Evolutionary conservation across 495 filamentous ascomycete species (phyloP), one percentile per base, ranked within the genome.

Genomic region (Aspergillus bridgeri): DNA sequence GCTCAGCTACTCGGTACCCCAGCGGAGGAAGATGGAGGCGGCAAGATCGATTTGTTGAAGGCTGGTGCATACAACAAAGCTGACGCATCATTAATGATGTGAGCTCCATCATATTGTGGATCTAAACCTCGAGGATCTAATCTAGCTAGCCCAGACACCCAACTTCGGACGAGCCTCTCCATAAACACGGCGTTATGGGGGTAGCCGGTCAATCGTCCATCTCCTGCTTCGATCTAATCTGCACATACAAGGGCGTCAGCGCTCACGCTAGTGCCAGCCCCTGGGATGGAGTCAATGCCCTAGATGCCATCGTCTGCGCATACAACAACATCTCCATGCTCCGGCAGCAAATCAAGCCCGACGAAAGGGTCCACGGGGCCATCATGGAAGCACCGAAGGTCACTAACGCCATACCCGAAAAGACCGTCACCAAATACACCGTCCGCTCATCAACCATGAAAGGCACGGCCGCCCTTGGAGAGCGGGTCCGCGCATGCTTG

Each of bases 21-120:
- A 1, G 86, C 81, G 0, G 85, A 89, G 69, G 85, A 88, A 74
- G 79, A 75, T 11, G 79, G 81, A n/a, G 83, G 83, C 15, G 86
- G 85, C 17, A 88, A 89, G 62, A 81, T 84, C 59, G 79, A 75
- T 42, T 72, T 88, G n/a, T 67, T 86, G 23, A 51, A 82, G 6
- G 77, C 74, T 1, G 83, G 82, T 0, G 84, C 83, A 1, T 86
- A 83, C 66, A 61, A 73, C 23, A 75, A 77, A 48, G 81, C 83
- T 25, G 82, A 86, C 61, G 75, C 83, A 52, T 78, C 69, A 17
- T 70, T 86, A 44, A 82, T 86, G 61, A 53, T 47, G 44, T 20
- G 3, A 23, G 44, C 15, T 21, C 44, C 6, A 47, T 47, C 2
- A 9, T 2, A 47, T 3, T 23, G 2, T 46, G 13, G 17, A 1